Conservation (phyloP, 2,329 filamentous ascomycete genomes). For the Trichoderma sp. region DNA sequence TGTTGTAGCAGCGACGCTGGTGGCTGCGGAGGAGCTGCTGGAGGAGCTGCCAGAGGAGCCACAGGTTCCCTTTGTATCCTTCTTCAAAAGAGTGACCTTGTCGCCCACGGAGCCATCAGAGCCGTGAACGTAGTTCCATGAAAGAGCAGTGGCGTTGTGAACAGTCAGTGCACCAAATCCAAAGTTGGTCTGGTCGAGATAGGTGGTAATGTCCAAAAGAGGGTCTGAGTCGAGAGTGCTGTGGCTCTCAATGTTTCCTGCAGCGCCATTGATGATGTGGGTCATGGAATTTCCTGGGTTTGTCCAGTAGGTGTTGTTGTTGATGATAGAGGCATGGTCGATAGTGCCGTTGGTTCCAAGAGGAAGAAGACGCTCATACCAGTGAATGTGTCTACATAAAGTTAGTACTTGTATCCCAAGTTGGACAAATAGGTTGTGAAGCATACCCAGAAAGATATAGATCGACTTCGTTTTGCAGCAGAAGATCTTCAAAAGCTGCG, state of each 20-base stretch:
- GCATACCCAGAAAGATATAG: slow-evolving; percentile 4
- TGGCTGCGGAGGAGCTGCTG: neutral
- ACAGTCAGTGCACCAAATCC: slow-evolving; percentile 6
- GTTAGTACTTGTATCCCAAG: neutral
- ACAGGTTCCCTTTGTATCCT: neutral
- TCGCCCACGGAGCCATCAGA: neutral
- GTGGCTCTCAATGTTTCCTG: slow-evolving; percentile 13
- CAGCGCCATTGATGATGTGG: slow-evolving; percentile 14
- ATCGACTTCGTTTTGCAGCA: slow-evolving; percentile 8
- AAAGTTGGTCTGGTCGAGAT: slow-evolving; percentile 3
- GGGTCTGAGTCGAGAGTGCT: neutral
- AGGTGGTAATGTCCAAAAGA: neutral
- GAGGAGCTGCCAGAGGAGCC: neutral
- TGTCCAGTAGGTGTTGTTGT: slow-evolving; percentile 15
- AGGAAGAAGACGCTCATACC: slow-evolving; percentile 13
- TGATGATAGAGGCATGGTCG: neutral
- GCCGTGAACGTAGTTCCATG: slow-evolving; percentile 1
- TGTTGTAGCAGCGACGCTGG: neutral
- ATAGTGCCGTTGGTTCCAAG: slow-evolving; percentile 6
- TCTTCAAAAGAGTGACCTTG: neutral
- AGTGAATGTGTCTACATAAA: slow-evolving; percentile 9
- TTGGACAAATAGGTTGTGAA: neutral
- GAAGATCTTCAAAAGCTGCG: neutral
- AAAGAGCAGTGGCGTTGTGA: slow-evolving; percentile 5
- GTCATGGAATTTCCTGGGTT: slow-evolving; percentile 5